Percentiles rank a stretch among this genome's conserved stretches.
Evolutionary conservation across 805 yeast species (phyloP).

Genomic region (Metschnikowia lachancei): DNA sequence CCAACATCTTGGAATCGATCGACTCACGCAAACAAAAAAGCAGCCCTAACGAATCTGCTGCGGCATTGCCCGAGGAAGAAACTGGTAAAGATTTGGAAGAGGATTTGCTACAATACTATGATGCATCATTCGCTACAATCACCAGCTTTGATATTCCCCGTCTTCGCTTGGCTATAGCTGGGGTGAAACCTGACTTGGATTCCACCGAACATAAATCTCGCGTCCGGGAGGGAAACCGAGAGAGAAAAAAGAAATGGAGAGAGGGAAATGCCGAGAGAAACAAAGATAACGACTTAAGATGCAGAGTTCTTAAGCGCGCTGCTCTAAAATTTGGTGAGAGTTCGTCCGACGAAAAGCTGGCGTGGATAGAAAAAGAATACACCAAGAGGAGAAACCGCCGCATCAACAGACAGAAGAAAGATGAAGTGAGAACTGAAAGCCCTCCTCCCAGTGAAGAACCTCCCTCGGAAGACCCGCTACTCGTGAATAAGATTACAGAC

Average conservation of each 20-base stretch:
- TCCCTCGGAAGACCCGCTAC: slow-evolving; percentile 25
- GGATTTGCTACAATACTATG: slow-evolving; percentile 11
- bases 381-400: slow-evolving; percentile 61
- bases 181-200: slow-evolving; percentile 29
- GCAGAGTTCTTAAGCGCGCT: slow-evolving; percentile 75
- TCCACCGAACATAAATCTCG: slow-evolving; percentile 50
- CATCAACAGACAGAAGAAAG: slow-evolving; percentile 43
- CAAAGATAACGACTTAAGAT: slow-evolving; percentile 82
- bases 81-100: not conserved
- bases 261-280: slow-evolving; percentile 76
- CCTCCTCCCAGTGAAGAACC: slow-evolving; percentile 6
- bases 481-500: slow-evolving; percentile 30
- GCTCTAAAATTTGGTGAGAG: slow-evolving; percentile 59
- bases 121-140: slow-evolving; percentile 26
- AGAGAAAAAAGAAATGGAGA: slow-evolving; percentile 80
- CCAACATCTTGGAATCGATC: slow-evolving; percentile 21
- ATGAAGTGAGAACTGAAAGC: slow-evolving; percentile 17
- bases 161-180: slow-evolving; percentile 18
- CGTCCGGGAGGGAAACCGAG: slow-evolving; percentile 65
- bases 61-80: slow-evolving; percentile 2
- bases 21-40: not conserved
- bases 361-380: slow-evolving; percentile 78
- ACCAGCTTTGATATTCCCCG: slow-evolving; percentile 24
- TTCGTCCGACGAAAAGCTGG: slow-evolving; percentile 49
- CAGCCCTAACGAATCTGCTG: slow-evolving; percentile 3